Evolutionary conservation across 2,329 filamentous ascomycete species (phyloP), one percentile per base, ranked within the genome.

Genomic region (Dactylellina cionopaga): DNA sequence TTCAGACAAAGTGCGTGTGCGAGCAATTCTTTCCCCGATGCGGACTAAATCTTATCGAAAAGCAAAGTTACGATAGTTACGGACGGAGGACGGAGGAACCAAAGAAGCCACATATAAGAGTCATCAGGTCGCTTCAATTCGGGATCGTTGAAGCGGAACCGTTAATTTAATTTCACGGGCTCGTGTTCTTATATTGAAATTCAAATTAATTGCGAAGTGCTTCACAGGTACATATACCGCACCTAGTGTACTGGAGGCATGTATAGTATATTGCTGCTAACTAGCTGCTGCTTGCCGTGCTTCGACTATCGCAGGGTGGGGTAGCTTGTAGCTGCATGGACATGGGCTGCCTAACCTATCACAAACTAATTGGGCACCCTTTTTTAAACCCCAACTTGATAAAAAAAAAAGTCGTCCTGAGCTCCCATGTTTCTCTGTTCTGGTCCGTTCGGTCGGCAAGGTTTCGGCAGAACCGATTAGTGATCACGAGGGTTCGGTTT

Each of bases 381-480:
- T 44, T 51, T 43, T 25, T 37, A 47, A 7, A 7, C 39, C 55
- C 47, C 43, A 63, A 51, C 55, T 13, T 22, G 41, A n/a, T n/a
- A n/a, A n/a, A n/a, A n/a, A n/a, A n/a, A n/a, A n/a, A 54, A 63
- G 15, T 52, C 51, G 39, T 37, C 49, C 54, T 63, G 65, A 70
- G 65, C 65, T 70, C 65, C 56, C 65, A 70, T n/a, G n/a, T n/a
- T n/a, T n/a, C n/a, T n/a, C n/a, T n/a, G n/a, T n/a, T n/a, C n/a
- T n/a, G n/a, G n/a, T n/a, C n/a, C 41, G 47, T 25, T 51, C 41
- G 51, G 66, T 44, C 66, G 66, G 66, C 44, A 56, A 27, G 58
- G 49, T 58, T 63, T 62, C 66, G 66, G 66, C 66, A 31, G 31
- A 71, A 52, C 66, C 66, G 66, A 71, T 71, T 63, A 71, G 66